Conservation (phyloP, 768 basidiomycete species). For the Podaxis pistillaris region DNA sequence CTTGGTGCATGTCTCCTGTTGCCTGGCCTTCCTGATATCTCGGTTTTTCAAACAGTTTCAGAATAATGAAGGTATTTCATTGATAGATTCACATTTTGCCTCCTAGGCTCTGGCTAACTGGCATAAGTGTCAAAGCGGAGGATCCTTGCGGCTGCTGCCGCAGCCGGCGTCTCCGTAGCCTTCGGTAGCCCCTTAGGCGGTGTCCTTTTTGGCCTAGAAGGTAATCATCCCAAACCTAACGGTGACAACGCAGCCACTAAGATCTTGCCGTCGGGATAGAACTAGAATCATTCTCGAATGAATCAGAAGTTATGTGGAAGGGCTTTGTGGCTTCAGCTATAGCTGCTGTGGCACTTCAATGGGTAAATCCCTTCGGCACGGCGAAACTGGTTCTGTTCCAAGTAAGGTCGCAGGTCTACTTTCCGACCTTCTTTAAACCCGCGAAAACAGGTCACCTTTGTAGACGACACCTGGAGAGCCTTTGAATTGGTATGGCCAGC, state of each 20-base stretch:
- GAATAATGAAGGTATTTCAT: slow-evolving; percentile 65
- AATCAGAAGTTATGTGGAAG: slow-evolving; percentile 78
- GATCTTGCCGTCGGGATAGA: slow-evolving; percentile 33
- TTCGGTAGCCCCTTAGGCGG: slow-evolving; percentile 88
- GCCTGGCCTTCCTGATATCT: slow-evolving; percentile 72
- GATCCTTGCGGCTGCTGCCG: slow-evolving; percentile 77
- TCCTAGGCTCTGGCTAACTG: background rate
- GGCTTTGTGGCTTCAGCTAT: slow-evolving; percentile 90
- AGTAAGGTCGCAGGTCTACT: slow-evolving; percentile 30
- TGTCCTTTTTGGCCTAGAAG: slow-evolving; percentile 83
- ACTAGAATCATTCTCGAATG: slow-evolving; percentile 65
- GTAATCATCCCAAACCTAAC: slow-evolving; percentile 22
- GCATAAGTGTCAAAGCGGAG: slow-evolving; percentile 73
- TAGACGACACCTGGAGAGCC: slow-evolving; percentile 61
- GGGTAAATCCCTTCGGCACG: slow-evolving; percentile 83
- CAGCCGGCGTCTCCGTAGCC: slow-evolving; percentile 85
- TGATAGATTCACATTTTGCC: background rate
- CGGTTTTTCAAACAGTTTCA: slow-evolving; percentile 68
- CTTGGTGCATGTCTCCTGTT: slow-evolving; percentile 82
- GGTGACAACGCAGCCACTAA: background rate
- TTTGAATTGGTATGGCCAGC: slow-evolving; percentile 60
- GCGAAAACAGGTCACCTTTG: slow-evolving; percentile 50
- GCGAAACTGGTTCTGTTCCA: slow-evolving; percentile 82
- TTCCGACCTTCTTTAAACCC: background rate
- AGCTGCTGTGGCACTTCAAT: slow-evolving; percentile 81